Percentiles rank a stretch among this genome's conserved stretches.
Conservation (phyloP, 352 stramenopile species). For the Phytopythium helicoides region DNA sequence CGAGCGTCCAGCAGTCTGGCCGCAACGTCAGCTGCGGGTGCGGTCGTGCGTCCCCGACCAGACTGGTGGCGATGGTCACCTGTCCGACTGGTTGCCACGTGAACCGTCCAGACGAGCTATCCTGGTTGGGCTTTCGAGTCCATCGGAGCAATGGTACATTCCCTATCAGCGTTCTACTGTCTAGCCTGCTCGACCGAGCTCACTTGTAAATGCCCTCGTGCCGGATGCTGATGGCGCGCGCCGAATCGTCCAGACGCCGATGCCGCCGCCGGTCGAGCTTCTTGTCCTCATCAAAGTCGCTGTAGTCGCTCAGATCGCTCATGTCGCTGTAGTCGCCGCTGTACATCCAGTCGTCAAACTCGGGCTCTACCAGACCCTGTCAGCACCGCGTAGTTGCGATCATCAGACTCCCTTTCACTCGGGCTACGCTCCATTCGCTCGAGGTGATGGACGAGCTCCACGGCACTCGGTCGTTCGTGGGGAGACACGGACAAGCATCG, state of each 20-base stretch:
- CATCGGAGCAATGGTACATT: too few species aligned
- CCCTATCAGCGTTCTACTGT: too few species aligned
- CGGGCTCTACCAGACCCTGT: conserved; percentile 4
- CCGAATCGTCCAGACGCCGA: conserved; percentile 6
- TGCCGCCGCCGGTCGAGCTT: not conserved
- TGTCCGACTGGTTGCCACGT: too few species aligned
- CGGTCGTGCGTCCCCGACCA: too few species aligned
- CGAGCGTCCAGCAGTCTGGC: too few species aligned
- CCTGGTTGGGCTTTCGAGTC: too few species aligned
- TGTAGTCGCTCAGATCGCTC: conserved; percentile 3
- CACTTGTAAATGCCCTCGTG: conserved; percentile 2
- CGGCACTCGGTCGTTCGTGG: conserved; percentile 21
- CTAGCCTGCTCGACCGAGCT: not conserved
- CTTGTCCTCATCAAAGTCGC: conserved; percentile 3
- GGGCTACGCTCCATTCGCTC: conserved; percentile 2
- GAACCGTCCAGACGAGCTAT: too few species aligned
- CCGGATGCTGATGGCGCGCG: conserved; percentile 4
- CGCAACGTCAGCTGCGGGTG: too few species aligned
- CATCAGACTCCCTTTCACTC: conserved; percentile 5
- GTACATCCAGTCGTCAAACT: conserved; percentile 1
- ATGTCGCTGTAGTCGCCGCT: conserved; percentile 6
- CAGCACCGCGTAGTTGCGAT: not conserved
- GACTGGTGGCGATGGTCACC: too few species aligned
- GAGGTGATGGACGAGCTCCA: conserved; percentile 20
- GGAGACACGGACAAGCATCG: conserved; percentile 27